These are phyloP conservation scores for Neonectria ditissima DNA, from an alignment of 2,329 filamentous ascomycete species.

Conservation along the genomic window DNA sequence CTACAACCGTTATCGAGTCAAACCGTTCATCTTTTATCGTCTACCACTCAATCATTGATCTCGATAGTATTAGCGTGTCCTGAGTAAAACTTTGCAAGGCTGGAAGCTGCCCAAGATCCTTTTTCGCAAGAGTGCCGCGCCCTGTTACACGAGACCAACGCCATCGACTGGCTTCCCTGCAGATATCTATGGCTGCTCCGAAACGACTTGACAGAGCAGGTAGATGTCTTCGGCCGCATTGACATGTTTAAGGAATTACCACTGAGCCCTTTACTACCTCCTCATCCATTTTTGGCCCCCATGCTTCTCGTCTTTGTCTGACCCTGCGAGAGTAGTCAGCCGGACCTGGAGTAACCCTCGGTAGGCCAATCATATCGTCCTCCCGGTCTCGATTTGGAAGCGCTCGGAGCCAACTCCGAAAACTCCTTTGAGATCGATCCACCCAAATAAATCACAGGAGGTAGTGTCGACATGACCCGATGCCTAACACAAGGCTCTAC, in stretches of 20 bases:
- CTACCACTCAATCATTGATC: not conserved
- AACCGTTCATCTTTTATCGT: too few relatives aligned
- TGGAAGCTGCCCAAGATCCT: not conserved
- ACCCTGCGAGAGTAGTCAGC: not conserved
- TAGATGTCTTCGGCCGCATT: not conserved
- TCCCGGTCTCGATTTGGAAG: constrained; percentile 32
- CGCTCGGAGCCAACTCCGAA: constrained; percentile 39
- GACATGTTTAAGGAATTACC: not conserved
- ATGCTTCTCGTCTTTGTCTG: not conserved
- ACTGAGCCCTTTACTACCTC: not conserved
- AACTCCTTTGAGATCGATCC: constrained; percentile 35
- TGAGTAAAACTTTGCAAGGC: not conserved
- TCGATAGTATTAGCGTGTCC: not conserved
- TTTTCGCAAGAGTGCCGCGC: not conserved
- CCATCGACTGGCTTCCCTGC: not conserved
- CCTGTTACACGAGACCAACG: not conserved
- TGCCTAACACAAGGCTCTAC: too few relatives aligned
- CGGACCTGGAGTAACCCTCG: not conserved
- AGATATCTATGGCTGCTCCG: not conserved
- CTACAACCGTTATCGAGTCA: not conserved
- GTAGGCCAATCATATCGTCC: constrained; percentile 33
- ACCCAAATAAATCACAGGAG: too few relatives aligned
- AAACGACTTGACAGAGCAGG: not conserved
- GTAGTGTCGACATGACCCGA: too few relatives aligned
- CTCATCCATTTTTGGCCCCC: not conserved